Conservation (phyloP, 2,329 filamentous ascomycete genomes). For the Aureobasidium sp. region DNA sequence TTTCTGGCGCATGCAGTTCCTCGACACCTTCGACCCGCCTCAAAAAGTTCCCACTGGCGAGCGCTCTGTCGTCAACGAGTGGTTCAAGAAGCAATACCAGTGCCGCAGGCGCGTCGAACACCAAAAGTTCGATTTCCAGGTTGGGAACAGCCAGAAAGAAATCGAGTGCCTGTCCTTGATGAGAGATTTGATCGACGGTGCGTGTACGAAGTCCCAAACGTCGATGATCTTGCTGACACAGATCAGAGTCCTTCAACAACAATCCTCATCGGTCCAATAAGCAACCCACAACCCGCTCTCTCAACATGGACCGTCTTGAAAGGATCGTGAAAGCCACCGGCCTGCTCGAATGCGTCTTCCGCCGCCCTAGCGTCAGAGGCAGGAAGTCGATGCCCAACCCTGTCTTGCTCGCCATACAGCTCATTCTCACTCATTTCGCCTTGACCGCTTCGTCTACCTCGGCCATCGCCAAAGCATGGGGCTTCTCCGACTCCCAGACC, state of each 20-base stretch:
- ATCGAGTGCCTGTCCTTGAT: conserved; percentile 30
- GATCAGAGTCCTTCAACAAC: conserved; percentile 27
- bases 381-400: neutral
- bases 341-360: conserved; percentile 14
- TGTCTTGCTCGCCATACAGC: conserved; percentile 20
- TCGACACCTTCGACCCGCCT: conserved; percentile 31
- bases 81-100: conserved; percentile 31
- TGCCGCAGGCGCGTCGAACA: conserved; percentile 20
- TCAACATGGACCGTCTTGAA: conserved; percentile 27
- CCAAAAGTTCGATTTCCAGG: conserved; percentile 21
- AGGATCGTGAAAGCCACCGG: conserved; percentile 24
- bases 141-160: conserved; percentile 24
- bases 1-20: conserved; percentile 41
- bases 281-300: conserved; percentile 13
- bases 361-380: neutral
- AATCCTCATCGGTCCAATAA: conserved; percentile 15
- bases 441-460: neutral
- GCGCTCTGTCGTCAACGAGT: conserved; percentile 19
- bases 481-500: conserved; percentile 38
- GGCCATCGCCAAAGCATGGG: conserved; percentile 14
- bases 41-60: conserved; percentile 4
- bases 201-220: conserved; percentile 14
- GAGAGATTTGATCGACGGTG: conserved; percentile 37
- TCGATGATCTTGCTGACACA: conserved; percentile 1
- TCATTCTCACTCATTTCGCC: conserved; percentile 22